Base-by-base conservation (phyloP, 805 yeast species). In the Tetrapisispora namnaoensis region DNA sequence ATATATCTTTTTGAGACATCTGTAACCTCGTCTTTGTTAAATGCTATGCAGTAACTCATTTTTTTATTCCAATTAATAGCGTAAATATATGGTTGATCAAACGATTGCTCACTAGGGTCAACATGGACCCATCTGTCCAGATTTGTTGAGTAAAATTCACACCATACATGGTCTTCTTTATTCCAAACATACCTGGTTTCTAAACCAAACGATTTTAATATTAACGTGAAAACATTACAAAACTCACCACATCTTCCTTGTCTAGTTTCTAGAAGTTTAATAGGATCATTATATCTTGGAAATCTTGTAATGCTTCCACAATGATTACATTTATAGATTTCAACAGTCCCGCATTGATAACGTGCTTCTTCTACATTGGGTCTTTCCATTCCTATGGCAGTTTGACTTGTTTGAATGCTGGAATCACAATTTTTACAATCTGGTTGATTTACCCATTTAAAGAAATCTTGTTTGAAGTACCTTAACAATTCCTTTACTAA, bases 101-200 rank as follows among this genome's bases (percentile, higher is more conserved):
- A 88, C 0, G 90, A 81, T 44, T 79, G 82, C 57, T 90, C 98
- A 63, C 98, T 91, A 9, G 87, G 78, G 59, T 90, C 98, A 17
- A 86, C 69, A 64, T 91, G 98, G 18, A 90, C 73, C 97, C 98
- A 91, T 48, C 88, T 66, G 41, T 74, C 65, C 53, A 77, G 70
- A 20, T 67, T 58, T 0, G 57, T 63, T 1, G 95, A 85, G 62
- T 79, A 90, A 57, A 84, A 83, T 60, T 91, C 98, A 58, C 95
- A 84, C 98, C 98, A 91, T 1, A 87, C 97, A 63, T 91, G 98
- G 62, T 91, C 98, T 62, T 91, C 98, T 8, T 77, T 70, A 63
- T 88, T 89, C 95, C 95, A 86, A 2, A 90, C 69, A 59, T 83
- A 89, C 46, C 98, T 68, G 1, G 78, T 77, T 27, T 79, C 70